Percentiles rank a stretch among this genome's conserved stretches.
Evolutionary conservation across 805 yeast genomes (phyloP).

Genomic region (Starmerella bombi): DNA sequence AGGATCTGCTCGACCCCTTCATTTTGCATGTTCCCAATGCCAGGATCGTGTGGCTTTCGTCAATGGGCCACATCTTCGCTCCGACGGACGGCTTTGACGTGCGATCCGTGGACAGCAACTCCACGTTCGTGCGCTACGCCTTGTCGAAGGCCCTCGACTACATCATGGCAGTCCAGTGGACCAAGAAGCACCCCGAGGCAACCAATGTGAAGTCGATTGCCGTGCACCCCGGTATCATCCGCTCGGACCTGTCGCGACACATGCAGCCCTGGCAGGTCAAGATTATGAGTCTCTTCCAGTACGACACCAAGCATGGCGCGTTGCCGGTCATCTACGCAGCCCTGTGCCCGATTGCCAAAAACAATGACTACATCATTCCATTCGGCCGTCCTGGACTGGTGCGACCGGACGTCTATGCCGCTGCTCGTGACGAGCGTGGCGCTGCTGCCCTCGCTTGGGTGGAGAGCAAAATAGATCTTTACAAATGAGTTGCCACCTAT

Average conservation of each 20-base stretch:
- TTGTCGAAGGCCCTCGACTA: slow-evolving; percentile 35
- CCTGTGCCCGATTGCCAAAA: slow-evolving; percentile 29
- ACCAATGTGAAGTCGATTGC: slow-evolving; percentile 28
- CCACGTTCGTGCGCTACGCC: slow-evolving; percentile 25
- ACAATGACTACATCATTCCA: slow-evolving; percentile 32
- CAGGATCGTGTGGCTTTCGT: slow-evolving; percentile 37
- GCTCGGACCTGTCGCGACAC: slow-evolving; percentile 29
- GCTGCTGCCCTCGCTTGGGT: slow-evolving; percentile 29
- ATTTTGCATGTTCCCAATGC: slow-evolving; percentile 29
- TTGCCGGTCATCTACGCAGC: slow-evolving; percentile 35
- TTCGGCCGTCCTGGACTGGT: slow-evolving; percentile 32
- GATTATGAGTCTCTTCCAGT: slow-evolving; percentile 5
- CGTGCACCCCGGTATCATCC: slow-evolving; percentile 34
- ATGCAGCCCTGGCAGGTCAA: not conserved
- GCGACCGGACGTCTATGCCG: slow-evolving; percentile 30
- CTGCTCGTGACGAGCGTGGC: slow-evolving; percentile 27
- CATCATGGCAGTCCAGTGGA: slow-evolving; percentile 31
- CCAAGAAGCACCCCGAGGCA: slow-evolving; percentile 26
- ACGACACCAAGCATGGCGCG: slow-evolving; percentile 31
- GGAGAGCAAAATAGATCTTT: slow-evolving; percentile 5
- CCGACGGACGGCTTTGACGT: slow-evolving; percentile 29
- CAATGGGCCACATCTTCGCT: slow-evolving; percentile 28
- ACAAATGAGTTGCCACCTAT: not conserved
- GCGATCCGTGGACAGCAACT: slow-evolving; percentile 25
- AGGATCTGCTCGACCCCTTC: slow-evolving; percentile 28